Percentiles rank a stretch among this genome's conserved stretches.
These are phyloP conservation scores for Aspergillus udagawae DNA, from an alignment of 2,329 filamentous ascomycete species.

Conservation along the genomic window DNA sequence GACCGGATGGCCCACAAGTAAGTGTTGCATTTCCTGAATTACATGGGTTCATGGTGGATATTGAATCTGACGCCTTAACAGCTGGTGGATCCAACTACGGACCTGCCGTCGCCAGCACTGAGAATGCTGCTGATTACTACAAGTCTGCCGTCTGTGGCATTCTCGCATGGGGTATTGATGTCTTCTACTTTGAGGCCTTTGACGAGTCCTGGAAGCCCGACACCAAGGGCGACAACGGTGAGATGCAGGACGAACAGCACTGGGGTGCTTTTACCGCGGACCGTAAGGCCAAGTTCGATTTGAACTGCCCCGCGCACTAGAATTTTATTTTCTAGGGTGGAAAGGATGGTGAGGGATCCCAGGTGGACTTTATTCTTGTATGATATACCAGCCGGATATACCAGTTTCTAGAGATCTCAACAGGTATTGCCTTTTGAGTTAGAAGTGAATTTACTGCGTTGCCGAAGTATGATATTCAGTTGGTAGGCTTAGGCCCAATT, in stretches of 20 bases:
- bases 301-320: constrained; percentile 41
- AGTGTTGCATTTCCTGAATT: constrained; percentile 1
- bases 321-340: background rate
- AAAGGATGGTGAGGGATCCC: background rate
- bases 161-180: constrained; percentile 62
- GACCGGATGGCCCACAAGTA: constrained; percentile 62
- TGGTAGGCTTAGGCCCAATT: too few species aligned
- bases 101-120: constrained; percentile 55
- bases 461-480: background rate
- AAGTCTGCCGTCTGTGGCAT: constrained; percentile 60
- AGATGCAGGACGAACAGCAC: constrained; percentile 59
- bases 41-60: background rate
- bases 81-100: constrained; percentile 59
- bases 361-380: constrained; percentile 3
- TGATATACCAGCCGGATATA: background rate
- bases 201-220: constrained; percentile 69
- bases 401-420: background rate
- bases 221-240: constrained; percentile 60
- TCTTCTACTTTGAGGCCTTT: constrained; percentile 71
- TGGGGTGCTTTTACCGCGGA: constrained; percentile 66
- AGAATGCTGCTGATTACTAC: constrained; percentile 59
- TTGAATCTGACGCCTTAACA: constrained; percentile 4
- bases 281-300: constrained; percentile 54
- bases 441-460: background rate
- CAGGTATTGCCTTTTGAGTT: background rate